These are phyloP conservation scores for Phytophthora litchii DNA, from an alignment of 352 stramenopile species.

Conservation along the genomic window DNA sequence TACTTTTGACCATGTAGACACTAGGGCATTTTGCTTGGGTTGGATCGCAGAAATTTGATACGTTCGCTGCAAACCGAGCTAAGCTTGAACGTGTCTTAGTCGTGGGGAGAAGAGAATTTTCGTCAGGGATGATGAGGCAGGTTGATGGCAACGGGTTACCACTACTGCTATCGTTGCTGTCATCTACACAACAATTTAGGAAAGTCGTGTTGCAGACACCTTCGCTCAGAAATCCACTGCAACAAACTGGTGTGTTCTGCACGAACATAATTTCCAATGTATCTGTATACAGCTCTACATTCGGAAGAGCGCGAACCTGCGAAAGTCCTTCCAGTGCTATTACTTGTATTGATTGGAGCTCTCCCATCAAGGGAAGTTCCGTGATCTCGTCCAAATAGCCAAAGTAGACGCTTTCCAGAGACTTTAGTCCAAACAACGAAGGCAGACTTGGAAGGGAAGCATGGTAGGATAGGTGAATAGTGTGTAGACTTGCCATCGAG, in stretches of 20 bases:
- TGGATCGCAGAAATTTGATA: conserved; percentile 33
- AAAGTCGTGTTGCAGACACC: conserved; percentile 38
- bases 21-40: conserved; percentile 21
- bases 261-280: conserved; percentile 35
- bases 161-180: neutral
- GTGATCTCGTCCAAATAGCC: conserved; percentile 27
- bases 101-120: conserved; percentile 8
- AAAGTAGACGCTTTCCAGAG: conserved; percentile 32
- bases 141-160: conserved; percentile 5
- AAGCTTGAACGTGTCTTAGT: conserved; percentile 16
- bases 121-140: conserved; percentile 18
- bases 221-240: conserved; percentile 32
- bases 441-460: conserved; percentile 19
- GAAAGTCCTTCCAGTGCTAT: conserved; percentile 24
- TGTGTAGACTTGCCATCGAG: conserved; percentile 27
- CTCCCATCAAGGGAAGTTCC: conserved; percentile 7
- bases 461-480: conserved; percentile 36
- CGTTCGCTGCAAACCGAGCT: conserved; percentile 13
- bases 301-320: conserved; percentile 17
- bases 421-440: conserved; percentile 9
- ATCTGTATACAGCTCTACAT: conserved; percentile 20
- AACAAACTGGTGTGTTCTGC: conserved; percentile 29
- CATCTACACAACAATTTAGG: conserved; percentile 29
- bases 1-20: neutral
- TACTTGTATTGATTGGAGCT: conserved; percentile 27